phyloP scores from a whole-genome alignment of 2,329 filamentous ascomycete species.

The Penicillium sp. region DNA sequence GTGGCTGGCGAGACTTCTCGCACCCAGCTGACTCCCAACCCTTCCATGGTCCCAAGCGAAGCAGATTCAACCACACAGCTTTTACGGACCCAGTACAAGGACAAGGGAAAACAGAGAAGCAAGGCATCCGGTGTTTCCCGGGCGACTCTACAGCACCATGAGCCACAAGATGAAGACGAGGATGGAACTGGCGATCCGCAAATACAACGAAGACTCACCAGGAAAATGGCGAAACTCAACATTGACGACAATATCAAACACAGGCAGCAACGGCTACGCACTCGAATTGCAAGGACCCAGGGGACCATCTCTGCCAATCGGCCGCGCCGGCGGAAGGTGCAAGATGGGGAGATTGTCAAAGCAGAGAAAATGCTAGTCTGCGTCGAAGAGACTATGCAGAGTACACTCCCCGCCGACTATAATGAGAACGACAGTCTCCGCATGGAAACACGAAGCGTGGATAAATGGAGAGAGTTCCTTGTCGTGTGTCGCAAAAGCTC shows the following conservation, averaged over 20 bases:
- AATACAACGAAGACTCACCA: constrained; percentile 24
- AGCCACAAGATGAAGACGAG: constrained; percentile 33
- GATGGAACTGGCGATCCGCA: constrained; percentile 6
- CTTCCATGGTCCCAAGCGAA: constrained; percentile 31
- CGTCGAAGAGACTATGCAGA: constrained; percentile 56
- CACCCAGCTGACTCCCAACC: constrained; percentile 20
- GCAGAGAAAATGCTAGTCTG: constrained; percentile 70
- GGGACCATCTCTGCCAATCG: constrained; percentile 36
- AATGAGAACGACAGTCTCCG: constrained; percentile 64
- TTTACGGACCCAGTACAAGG: constrained; percentile 27
- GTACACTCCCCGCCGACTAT: constrained; percentile 60
- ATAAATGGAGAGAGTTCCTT: constrained; percentile 68
- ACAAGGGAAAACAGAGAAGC: constrained; percentile 21
- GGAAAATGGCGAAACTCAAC: constrained; percentile 47
- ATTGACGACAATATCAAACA: constrained; percentile 47
- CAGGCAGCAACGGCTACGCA: constrained; percentile 42
- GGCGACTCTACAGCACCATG: constrained; percentile 34
- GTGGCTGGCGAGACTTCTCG: constrained; percentile 19
- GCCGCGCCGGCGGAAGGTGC: constrained; percentile 41
- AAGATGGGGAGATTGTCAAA: constrained; percentile 65
- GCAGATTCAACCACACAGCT: constrained; percentile 38
- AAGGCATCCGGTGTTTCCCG: constrained; percentile 17
- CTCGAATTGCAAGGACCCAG: constrained; percentile 40
- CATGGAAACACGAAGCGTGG: constrained; percentile 59
- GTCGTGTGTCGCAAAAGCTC: constrained; percentile 62